These are phyloP conservation scores for Wallacemonas sp. DNA, from an alignment of 208 protist genomes.

Conservation along the genomic window DNA sequence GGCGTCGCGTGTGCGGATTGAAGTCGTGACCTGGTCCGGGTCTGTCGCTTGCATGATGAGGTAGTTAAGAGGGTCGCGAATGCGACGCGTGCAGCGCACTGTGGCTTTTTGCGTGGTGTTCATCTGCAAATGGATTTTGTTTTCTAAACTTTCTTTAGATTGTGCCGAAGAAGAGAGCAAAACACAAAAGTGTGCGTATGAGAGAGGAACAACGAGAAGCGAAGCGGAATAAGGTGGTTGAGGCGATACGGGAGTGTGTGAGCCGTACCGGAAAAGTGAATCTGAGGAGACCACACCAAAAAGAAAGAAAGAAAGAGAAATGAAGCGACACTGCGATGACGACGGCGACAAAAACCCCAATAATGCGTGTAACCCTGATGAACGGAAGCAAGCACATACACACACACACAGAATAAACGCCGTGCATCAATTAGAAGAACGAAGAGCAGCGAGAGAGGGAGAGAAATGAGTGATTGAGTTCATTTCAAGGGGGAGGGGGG, in stretches of 20 bases:
- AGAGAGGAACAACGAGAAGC: constrained; percentile 6
- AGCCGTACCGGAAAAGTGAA: neutral
- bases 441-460: neutral
- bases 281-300: too few relatives aligned
- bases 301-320: neutral
- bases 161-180: too few relatives aligned
- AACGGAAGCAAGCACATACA: neutral
- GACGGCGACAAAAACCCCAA: too few relatives aligned
- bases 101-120: constrained; percentile 18
- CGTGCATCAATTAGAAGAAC: neutral
- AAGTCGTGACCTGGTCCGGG: constrained; percentile 57
- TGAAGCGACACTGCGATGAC: neutral
- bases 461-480: too few relatives aligned
- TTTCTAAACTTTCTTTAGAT: too few relatives aligned
- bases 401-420: neutral
- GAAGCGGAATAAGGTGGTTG: too few relatives aligned
- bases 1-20: constrained; percentile 62
- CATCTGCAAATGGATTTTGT: constrained; percentile 12
- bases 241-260: neutral
- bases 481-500: too few relatives aligned
- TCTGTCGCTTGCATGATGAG: constrained; percentile 83
- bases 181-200: too few relatives aligned
- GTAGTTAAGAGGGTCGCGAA: constrained; percentile 75
- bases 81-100: constrained; percentile 75
- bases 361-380: too few relatives aligned